A percentile compares a stretch with the other conserved stretches of the same genome.
These are phyloP conservation scores for Leccinum boreale DNA, from an alignment of 768 basidiomycete genomes.

Conservation along the genomic window DNA sequence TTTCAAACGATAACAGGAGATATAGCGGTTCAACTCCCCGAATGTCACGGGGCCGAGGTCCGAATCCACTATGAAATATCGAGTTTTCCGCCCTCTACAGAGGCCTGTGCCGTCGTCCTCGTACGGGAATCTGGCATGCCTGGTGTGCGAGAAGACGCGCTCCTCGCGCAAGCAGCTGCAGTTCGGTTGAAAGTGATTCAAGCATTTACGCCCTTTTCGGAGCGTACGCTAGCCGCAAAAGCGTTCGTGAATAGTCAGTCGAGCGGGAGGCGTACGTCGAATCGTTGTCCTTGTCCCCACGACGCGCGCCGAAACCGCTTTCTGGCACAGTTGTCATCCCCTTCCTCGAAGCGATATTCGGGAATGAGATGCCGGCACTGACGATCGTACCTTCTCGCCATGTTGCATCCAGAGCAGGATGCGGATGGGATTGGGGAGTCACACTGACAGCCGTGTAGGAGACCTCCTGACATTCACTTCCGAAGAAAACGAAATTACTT, in stretches of 20 bases:
- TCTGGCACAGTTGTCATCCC: conserved; percentile 12
- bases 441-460: conserved; percentile 27
- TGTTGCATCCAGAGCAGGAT: conserved; percentile 21
- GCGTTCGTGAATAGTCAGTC: conserved; percentile 20
- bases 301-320: not conserved
- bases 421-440: conserved; percentile 28
- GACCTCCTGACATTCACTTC: not conserved
- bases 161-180: conserved; percentile 12
- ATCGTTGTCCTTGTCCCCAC: not conserved
- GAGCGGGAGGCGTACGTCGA: conserved; percentile 16
- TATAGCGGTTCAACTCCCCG: conserved; percentile 4
- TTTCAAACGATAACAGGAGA: conserved; percentile 11
- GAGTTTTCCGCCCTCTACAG: conserved; percentile 35
- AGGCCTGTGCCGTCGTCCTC: conserved; percentile 45
- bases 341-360: conserved; percentile 23
- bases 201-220: conserved; percentile 19
- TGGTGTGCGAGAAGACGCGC: not conserved
- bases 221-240: conserved; percentile 23
- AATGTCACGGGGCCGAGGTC: conserved; percentile 5
- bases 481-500: not conserved
- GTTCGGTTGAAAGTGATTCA: conserved; percentile 12
- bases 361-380: conserved; percentile 23
- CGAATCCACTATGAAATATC: conserved; percentile 49
- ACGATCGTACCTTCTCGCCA: conserved; percentile 22
- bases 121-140: conserved; percentile 30